These are phyloP conservation scores for Senna siamea DNA, from an alignment of 306 rosid species.

Conservation along the genomic window DNA sequence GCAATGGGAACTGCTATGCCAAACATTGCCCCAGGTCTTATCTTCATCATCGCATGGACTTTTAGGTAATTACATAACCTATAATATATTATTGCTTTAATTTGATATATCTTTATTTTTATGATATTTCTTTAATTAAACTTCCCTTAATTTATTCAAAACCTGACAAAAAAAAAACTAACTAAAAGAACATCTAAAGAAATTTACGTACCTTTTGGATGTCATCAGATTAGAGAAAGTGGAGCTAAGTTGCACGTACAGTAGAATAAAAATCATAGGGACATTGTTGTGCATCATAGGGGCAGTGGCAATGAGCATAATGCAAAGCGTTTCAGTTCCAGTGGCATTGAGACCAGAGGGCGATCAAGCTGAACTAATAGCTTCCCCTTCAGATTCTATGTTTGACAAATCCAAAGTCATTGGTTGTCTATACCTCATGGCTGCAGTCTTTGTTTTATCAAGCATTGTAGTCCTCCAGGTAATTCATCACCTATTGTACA, in stretches of 20 bases:
- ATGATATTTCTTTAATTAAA: no score
- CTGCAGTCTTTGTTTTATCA: slow-evolving; percentile 61
- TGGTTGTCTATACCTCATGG: slow-evolving; percentile 77
- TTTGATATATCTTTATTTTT: no score
- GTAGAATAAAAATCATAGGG: slow-evolving; percentile 80
- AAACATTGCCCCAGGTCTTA: slow-evolving; percentile 85
- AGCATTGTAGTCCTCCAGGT: slow-evolving; percentile 74
- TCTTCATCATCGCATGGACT: slow-evolving; percentile 82
- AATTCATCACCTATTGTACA: no score
- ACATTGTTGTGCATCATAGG: slow-evolving; percentile 77
- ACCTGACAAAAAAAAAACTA: no score
- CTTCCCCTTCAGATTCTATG: slow-evolving; percentile 13
- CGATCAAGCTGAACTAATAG: no score
- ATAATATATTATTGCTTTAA: no score
- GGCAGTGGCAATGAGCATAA: slow-evolving; percentile 76
- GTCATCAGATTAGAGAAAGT: slow-evolving; percentile 82
- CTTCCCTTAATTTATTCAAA: no score
- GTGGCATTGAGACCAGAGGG: no score
- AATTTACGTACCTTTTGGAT: no score
- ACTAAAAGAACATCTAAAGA: no score
- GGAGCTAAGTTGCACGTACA: slow-evolving; percentile 65
- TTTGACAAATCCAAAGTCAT: slow-evolving; percentile 61
- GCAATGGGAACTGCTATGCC: slow-evolving; percentile 97
- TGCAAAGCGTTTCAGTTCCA: slow-evolving; percentile 56
- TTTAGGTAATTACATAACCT: slow-evolving; percentile 53